Percentiles rank a stretch among this genome's conserved stretches.
Conservation (phyloP, 140 eudicot genomes). For the Senecio squalidus region DNA sequence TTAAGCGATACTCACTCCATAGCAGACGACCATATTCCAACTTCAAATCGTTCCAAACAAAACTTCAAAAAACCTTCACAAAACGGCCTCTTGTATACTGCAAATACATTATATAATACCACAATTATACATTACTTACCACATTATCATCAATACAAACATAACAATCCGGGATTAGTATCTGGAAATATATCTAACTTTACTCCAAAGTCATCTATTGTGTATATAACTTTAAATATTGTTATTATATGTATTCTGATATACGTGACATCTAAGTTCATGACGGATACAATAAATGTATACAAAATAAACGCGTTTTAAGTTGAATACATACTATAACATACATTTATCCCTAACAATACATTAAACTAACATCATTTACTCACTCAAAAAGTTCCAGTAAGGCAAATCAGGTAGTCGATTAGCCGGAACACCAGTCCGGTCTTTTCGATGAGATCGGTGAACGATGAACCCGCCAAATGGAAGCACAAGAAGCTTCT, state of each 20-base stretch:
- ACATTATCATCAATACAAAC: background rate
- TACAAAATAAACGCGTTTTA: no score
- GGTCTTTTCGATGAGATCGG: conserved; percentile 14
- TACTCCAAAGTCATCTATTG: no score
- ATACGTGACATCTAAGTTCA: no score
- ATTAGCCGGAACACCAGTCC: conserved; percentile 17
- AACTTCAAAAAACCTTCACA: conserved; percentile 53
- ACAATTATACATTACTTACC: background rate
- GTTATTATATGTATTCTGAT: no score
- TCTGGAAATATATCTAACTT: no score
- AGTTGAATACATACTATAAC: no score
- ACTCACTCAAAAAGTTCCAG: conserved; percentile 33
- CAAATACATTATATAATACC: background rate
- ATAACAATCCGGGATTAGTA: no score
- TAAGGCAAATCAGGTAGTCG: conserved; percentile 27
- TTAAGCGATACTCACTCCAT: conserved; percentile 42
- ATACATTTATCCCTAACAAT: no score
- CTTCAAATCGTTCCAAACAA: conserved; percentile 74
- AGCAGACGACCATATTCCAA: conserved; percentile 70
- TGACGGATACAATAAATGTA: no score
- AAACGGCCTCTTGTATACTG: conserved; percentile 72
- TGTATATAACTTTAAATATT: no score
- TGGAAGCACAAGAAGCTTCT: conserved; percentile 50
- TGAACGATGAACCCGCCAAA: conserved; percentile 41
- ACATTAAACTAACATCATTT: background rate